phyloP scores from a whole-genome alignment of 345 rosid genomes.

The Mallotus nudiflorus region DNA sequence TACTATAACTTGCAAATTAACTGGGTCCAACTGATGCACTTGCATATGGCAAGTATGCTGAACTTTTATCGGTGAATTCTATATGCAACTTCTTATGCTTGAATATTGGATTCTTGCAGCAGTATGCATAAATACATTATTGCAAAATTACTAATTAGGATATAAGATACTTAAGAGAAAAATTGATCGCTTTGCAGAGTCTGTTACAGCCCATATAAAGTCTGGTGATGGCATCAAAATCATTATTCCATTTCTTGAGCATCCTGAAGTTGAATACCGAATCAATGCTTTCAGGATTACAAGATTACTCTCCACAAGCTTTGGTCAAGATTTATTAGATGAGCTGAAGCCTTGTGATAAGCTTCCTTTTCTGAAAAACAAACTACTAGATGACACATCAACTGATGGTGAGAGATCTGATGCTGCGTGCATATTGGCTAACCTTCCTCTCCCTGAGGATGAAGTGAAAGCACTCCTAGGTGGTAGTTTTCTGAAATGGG shows the following conservation, averaged over 20 bases:
- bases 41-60: too few species aligned
- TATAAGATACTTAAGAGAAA: background rate
- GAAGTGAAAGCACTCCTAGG: constrained; percentile 35
- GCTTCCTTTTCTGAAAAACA: constrained; percentile 32
- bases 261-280: constrained; percentile 37
- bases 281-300: constrained; percentile 37
- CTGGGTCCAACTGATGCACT: too few species aligned
- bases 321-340: constrained; percentile 35
- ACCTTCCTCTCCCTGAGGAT: constrained; percentile 35
- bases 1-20: too few species aligned
- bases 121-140: background rate
- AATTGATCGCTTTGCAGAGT: constrained; percentile 23
- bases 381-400: constrained; percentile 34
- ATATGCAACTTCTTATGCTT: background rate
- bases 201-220: constrained; percentile 34
- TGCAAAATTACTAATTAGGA: background rate
- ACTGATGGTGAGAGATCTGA: constrained; percentile 44
- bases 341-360: constrained; percentile 31
- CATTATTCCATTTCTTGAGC: constrained; percentile 31
- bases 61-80: too few species aligned
- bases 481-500: constrained; percentile 39
- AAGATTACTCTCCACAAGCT: constrained; percentile 34
- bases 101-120: background rate
- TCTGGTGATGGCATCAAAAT: constrained; percentile 36
- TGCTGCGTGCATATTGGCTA: constrained; percentile 42